Base-by-base conservation (phyloP, 352 stramenopile genomes). In the Saprolegnia diclina region DNA sequence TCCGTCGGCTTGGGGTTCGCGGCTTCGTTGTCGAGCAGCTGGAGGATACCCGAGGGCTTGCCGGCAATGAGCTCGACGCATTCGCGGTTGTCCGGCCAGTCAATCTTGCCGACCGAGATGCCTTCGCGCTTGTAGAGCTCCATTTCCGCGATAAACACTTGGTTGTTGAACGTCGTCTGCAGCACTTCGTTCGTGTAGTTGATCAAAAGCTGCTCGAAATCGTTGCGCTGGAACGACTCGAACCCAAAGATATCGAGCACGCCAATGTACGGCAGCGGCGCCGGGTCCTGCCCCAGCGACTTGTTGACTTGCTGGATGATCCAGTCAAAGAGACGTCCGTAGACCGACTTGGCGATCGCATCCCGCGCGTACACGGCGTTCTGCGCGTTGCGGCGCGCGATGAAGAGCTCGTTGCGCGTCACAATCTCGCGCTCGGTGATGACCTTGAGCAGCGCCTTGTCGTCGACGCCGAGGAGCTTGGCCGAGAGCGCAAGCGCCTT, bases 281-380 rank as follows among this genome's bases (percentile, higher is more conserved):
- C 77, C 38, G 87, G 81, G 52, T 94, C 85, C 52, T 96, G 84
- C 13, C 83, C 87, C 10, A 97, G 76, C 71, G 79, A 90, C 64
- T 71, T 73, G 81, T 98, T 98, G 29, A 98, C 87, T 65, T 96
- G 86, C 40, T 87, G 72, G 42, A 98, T 93, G 45, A 98, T 78
- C 90, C 90, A 97, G 71, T 96, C 82, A 72, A 98, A 98, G 42
- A 97, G 78, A 29, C 87, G 82, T 45, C 79, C 88, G 77, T 98
- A 98, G 6, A 98, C 71, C 40, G 91, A 85, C 78, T 98, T 98
- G 16, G 92, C 85, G 59, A 98, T 92, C 5, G 91, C 91, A 57
- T 98, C 89, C 61, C 94, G 85, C 7, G 82, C 83, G 73, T 98
- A 97, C 21, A 85, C 75, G n/a, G 82, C 84, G 50, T 89, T 87